Conservation (phyloP, 768 basidiomycete species). For the Xerocomus brunneocitrinus region DNA sequence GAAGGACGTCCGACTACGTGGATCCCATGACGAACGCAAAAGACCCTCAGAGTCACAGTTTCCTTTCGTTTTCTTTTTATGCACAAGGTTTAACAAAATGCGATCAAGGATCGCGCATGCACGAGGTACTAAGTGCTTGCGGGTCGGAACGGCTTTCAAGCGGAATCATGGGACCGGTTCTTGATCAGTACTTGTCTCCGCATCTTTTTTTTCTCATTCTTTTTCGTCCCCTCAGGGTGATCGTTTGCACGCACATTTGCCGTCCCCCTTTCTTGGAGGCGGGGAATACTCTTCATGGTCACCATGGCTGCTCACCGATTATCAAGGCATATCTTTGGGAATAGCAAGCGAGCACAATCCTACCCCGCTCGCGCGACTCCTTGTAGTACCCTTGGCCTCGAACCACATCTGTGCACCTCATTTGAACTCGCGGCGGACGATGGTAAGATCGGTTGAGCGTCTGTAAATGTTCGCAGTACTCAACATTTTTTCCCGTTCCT, state of each 20-base stretch:
- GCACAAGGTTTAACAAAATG: conserved; percentile 14
- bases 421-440: neutral
- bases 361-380: neutral
- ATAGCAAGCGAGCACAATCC: neutral
- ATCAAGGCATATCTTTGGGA: neutral
- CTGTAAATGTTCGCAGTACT: neutral
- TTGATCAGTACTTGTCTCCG: neutral
- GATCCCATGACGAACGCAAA: conserved; percentile 16
- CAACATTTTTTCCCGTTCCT: neutral
- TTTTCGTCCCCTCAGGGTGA: conserved; percentile 12
- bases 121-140: conserved; percentile 7
- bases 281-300: neutral
- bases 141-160: conserved; percentile 3
- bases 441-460: neutral
- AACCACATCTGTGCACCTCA: neutral
- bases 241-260: conserved; percentile 10
- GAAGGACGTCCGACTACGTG: conserved; percentile 3
- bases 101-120: conserved; percentile 12
- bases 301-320: neutral
- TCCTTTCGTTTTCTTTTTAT: neutral
- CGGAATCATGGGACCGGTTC: conserved; percentile 5
- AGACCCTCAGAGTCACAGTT: neutral
- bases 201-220: neutral
- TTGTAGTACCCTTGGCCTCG: neutral
- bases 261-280: neutral